Evolutionary conservation across 108 stramenopile species (phyloP).

Genomic region (Cyclotella atomus): DNA sequence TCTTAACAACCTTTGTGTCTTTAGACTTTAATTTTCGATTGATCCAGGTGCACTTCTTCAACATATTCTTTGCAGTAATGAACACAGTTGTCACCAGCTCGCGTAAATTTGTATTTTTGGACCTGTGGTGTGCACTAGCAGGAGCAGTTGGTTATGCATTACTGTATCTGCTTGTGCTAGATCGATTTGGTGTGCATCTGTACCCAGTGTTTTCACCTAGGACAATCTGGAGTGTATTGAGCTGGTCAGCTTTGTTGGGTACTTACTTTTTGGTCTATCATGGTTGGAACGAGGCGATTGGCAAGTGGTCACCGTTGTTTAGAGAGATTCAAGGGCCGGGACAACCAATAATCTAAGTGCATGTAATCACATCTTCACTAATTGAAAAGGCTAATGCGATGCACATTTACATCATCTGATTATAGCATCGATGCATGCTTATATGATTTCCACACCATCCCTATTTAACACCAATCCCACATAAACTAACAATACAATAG

Average conservation of each 20-base stretch:
- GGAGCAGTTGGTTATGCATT: constrained; percentile 54
- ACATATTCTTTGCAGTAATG: constrained; percentile 61
- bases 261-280: constrained; percentile 16
- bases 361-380: background rate
- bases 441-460: no score
- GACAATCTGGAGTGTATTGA: constrained; percentile 33
- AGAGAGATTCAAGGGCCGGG: background rate
- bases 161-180: constrained; percentile 69
- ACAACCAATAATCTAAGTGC: background rate
- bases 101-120: constrained; percentile 49
- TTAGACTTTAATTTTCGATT: constrained; percentile 54
- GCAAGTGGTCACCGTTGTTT: constrained; percentile 7
- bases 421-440: no score
- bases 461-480: no score
- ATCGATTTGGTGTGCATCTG: constrained; percentile 76
- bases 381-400: background rate
- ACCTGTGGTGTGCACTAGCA: constrained; percentile 53
- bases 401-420: background rate
- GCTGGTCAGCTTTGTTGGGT: constrained; percentile 42
- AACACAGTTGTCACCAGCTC: constrained; percentile 56
- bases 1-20: no score
- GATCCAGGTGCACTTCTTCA: constrained; percentile 73
- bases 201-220: constrained; percentile 83
- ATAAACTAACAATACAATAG: no score
- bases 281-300: constrained; percentile 16